A percentile compares a stretch with the other conserved stretches of the same genome.
phyloP scores from a whole-genome alignment of 129 eudicot genomes.

The Flaveria bidentis region DNA sequence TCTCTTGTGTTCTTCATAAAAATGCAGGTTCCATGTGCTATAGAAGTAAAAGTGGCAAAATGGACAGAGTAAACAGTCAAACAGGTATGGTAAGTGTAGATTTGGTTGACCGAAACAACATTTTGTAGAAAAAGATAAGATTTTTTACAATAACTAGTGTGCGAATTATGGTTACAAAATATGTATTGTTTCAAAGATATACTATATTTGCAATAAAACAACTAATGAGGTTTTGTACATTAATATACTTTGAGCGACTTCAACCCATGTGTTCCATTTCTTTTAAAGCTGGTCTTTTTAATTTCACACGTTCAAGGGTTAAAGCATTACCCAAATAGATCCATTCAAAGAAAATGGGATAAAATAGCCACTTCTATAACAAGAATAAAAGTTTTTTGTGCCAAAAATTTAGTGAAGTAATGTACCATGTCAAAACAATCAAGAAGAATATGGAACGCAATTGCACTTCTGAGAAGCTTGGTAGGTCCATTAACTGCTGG shows the following conservation, averaged over 20 bases:
- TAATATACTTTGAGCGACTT: neutral
- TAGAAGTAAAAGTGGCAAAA: neutral
- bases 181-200: neutral
- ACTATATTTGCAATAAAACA: neutral
- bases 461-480: constrained; percentile 65
- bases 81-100: neutral
- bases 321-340: neutral
- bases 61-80: neutral
- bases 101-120: neutral
- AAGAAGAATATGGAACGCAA: constrained; percentile 60
- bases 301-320: neutral
- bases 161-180: neutral
- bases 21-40: neutral
- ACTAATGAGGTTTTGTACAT: neutral
- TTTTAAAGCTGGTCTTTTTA: neutral
- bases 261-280: neutral
- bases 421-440: constrained; percentile 61
- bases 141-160: neutral
- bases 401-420: neutral
- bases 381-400: neutral
- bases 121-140: neutral
- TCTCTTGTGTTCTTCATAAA: neutral
- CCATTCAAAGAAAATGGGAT: neutral
- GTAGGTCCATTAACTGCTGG: constrained; percentile 54
- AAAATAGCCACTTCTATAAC: neutral